Evolutionary conservation across 345 rosid species (phyloP).

Genomic region (Pugionium cornutum): DNA sequence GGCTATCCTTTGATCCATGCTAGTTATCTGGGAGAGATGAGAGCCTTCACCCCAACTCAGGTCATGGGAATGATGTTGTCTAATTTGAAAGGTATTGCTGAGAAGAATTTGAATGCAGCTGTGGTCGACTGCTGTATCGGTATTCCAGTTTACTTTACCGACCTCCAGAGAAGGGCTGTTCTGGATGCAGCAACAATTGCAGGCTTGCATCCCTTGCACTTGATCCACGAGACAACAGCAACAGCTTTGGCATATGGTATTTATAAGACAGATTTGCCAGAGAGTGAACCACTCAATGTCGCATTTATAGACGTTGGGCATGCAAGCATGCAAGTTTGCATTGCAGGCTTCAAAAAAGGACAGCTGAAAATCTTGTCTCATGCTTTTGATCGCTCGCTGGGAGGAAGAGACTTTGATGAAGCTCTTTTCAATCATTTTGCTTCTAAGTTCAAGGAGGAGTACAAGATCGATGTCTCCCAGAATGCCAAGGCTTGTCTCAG

Average conservation of each 20-base stretch:
- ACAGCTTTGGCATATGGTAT: constrained; percentile 97
- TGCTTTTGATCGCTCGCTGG: constrained; percentile 73
- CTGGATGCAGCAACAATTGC: constrained; percentile 93
- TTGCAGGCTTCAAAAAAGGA: constrained; percentile 85
- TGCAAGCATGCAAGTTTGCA: constrained; percentile 94
- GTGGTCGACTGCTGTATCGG: constrained; percentile 96
- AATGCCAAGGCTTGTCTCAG: constrained; percentile 88
- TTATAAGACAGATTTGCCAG: constrained; percentile 92
- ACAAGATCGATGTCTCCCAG: constrained; percentile 86
- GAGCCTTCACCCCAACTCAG: constrained; percentile 82
- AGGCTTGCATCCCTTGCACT: constrained; percentile 79
- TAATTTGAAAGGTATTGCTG: constrained; percentile 77
- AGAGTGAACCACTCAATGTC: constrained; percentile 81
- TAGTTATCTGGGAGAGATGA: constrained; percentile 74
- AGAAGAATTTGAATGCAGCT: constrained; percentile 81
- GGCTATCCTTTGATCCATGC: constrained; percentile 90
- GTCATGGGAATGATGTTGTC: constrained; percentile 87
- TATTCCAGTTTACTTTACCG: constrained; percentile 89
- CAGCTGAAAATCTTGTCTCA: constrained; percentile 82
- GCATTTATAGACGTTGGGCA: constrained; percentile 93
- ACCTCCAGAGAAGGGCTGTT: constrained; percentile 93
- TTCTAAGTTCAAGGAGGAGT: constrained; percentile 73
- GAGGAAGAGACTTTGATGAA: constrained; percentile 96
- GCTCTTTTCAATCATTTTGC: constrained; percentile 78
- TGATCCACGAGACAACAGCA: constrained; percentile 91